Conservation (phyloP, 352 stramenopile genomes). For the Phytophthora fragariaefolia region DNA sequence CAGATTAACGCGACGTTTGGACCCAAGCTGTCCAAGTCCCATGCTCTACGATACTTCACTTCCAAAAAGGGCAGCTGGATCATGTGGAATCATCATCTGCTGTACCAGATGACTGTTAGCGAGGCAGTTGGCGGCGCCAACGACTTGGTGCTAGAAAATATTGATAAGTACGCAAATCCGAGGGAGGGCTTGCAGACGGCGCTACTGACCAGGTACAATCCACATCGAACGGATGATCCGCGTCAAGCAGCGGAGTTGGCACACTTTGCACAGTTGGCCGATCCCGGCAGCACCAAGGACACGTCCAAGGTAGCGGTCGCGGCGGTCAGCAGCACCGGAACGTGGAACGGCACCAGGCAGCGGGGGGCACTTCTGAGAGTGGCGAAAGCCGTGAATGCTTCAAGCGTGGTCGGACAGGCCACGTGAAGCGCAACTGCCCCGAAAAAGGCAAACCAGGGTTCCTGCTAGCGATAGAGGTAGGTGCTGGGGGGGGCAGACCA, state of each 20-base stretch:
- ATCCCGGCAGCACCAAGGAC: neutral
- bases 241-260: slow-evolving; percentile 16
- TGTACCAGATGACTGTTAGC: neutral
- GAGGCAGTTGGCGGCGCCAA: slow-evolving; percentile 3
- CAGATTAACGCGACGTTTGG: slow-evolving; percentile 4
- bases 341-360: neutral
- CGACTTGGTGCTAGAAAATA: slow-evolving; percentile 13
- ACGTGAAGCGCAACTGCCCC: neutral
- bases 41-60: slow-evolving; percentile 4
- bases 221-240: neutral
- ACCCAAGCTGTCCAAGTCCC: neutral
- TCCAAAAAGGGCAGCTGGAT: neutral
- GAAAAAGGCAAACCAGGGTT: neutral
- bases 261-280: slow-evolving; percentile 4
- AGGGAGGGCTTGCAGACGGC: neutral
- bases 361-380: neutral
- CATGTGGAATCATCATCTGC: slow-evolving; percentile 5
- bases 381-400: neutral
- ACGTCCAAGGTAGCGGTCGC: neutral
- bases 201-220: slow-evolving; percentile 7
- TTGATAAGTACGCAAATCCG: slow-evolving; percentile 13
- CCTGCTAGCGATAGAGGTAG: neutral
- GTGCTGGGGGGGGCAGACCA: neutral
- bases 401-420: neutral
- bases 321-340: neutral